These are phyloP conservation scores for Bifiguratus adelaidae DNA, from an alignment of 192 early-diverging fungal genomes.

Conservation along the genomic window DNA sequence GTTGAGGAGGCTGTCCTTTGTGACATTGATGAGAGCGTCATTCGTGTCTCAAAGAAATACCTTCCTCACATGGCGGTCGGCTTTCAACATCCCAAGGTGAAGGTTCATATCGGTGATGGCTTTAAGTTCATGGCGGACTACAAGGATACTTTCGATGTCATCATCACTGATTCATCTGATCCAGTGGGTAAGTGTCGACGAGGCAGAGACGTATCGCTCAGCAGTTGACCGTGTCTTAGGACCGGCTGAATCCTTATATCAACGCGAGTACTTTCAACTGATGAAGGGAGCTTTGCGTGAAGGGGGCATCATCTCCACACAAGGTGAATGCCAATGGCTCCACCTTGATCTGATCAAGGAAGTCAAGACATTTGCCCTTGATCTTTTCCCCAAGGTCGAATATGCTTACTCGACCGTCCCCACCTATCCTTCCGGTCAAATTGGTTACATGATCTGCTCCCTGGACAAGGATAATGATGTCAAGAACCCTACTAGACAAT, in stretches of 20 bases:
- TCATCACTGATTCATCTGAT: slow-evolving; percentile 98
- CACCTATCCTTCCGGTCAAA: slow-evolving; percentile 96
- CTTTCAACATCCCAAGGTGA: slow-evolving; percentile 92
- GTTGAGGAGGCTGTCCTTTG: slow-evolving; percentile 89
- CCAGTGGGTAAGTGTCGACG: slow-evolving; percentile 54
- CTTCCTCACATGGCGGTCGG: slow-evolving; percentile 89
- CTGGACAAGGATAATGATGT: slow-evolving; percentile 69
- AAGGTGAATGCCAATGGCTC: slow-evolving; percentile 99
- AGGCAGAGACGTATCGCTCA: not conserved
- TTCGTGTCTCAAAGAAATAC: slow-evolving; percentile 85
- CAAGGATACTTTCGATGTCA: slow-evolving; percentile 84
- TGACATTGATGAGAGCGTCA: slow-evolving; percentile 97
- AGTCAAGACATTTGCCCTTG: slow-evolving; percentile 68
- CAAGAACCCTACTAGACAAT: slow-evolving; percentile 64
- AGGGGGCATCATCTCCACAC: slow-evolving; percentile 90
- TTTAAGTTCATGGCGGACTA: slow-evolving; percentile 89
- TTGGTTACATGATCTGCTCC: slow-evolving; percentile 91
- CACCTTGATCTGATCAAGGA: slow-evolving; percentile 87
- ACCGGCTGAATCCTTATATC: slow-evolving; percentile 92
- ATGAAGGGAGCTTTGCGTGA: slow-evolving; percentile 83
- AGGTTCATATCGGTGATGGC: slow-evolving; percentile 91
- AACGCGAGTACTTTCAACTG: slow-evolving; percentile 85
- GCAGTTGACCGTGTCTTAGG: slow-evolving; percentile 27
- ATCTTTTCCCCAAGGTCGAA: slow-evolving; percentile 83
- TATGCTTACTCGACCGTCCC: slow-evolving; percentile 94